A percentile compares a stretch with the other conserved stretches of the same genome.
These are phyloP conservation scores for Cynara cardunculus DNA, from an alignment of 129 eudicot species.

Conservation along the genomic window DNA sequence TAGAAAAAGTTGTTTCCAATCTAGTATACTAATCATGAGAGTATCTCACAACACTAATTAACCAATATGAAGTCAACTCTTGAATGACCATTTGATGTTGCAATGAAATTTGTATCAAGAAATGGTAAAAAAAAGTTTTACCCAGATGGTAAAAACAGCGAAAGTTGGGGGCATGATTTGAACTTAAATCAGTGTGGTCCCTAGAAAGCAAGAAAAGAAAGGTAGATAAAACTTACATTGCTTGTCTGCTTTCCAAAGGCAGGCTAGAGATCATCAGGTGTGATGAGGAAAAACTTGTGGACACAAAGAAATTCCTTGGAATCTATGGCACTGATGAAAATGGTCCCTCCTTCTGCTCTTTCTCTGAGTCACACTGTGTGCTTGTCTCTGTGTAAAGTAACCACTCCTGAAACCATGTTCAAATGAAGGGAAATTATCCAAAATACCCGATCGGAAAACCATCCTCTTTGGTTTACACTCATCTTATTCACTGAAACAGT, in stretches of 20 bases:
- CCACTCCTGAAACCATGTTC: constrained; percentile 31
- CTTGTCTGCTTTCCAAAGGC: constrained; percentile 31
- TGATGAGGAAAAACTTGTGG: constrained; percentile 34
- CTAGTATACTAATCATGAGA: not conserved
- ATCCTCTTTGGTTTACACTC: not conserved
- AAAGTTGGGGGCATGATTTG: constrained; percentile 15
- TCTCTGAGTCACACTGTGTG: constrained; percentile 27
- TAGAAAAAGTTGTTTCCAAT: not conserved
- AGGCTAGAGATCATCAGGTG: constrained; percentile 32
- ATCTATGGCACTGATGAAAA: constrained; percentile 23
- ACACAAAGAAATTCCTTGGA: constrained; percentile 30
- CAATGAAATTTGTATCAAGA: not conserved
- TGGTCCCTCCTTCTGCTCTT: constrained; percentile 34
- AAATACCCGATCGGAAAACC: not conserved
- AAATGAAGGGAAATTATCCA: not conserved
- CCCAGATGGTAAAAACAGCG: constrained; percentile 2
- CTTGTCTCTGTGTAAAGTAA: constrained; percentile 37
- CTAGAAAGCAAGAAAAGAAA: not conserved
- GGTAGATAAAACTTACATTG: constrained; percentile 15
- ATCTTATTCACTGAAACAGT: not conserved
- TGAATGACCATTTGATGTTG: not conserved
- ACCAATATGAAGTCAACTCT: not conserved
- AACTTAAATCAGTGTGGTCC: constrained; percentile 22
- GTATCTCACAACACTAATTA: not conserved
- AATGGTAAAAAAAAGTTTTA: constrained; percentile 15